A percentile compares a stretch with the other conserved stretches of the same genome.
These are phyloP conservation scores for Talaromyces trachyspermus DNA, from an alignment of 495 filamentous ascomycete genomes.

Conservation along the genomic window DNA sequence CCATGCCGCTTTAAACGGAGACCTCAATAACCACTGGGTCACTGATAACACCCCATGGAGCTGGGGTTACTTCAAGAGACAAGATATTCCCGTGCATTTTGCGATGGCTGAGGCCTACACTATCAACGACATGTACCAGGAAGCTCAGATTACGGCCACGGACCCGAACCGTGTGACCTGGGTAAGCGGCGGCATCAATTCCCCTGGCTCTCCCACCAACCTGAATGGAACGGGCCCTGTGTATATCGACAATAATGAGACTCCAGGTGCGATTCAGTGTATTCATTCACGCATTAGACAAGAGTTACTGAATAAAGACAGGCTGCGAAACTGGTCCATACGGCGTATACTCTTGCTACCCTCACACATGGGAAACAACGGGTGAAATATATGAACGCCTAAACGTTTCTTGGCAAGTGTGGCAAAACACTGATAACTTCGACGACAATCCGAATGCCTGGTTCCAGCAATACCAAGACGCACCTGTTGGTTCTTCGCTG, in stretches of 20 bases:
- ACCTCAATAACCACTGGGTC: constrained; percentile 46
- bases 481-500: constrained; percentile 25
- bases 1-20: constrained; percentile 42
- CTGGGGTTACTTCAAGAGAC: constrained; percentile 42
- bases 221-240: too few species aligned
- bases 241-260: constrained; percentile 52
- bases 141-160: constrained; percentile 45
- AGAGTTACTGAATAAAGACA: constrained; percentile 27
- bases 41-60: constrained; percentile 47
- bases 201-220: constrained; percentile 42
- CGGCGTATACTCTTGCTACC: constrained; percentile 32
- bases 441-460: constrained; percentile 48
- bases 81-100: constrained; percentile 47
- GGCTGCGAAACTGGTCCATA: constrained; percentile 1
- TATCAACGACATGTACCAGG: constrained; percentile 51
- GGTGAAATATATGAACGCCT: constrained; percentile 45
- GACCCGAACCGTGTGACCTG: constrained; percentile 49
- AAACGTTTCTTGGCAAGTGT: constrained; percentile 48
- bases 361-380: constrained; percentile 48
- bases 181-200: constrained; percentile 45
- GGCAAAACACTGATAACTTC: constrained; percentile 48
- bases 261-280: constrained; percentile 24
- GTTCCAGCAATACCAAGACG: constrained; percentile 48
- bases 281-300: background rate
- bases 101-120: constrained; percentile 49